Evolutionary conservation across 106 monocot species (phyloP), one percentile per base, ranked within the genome.

Genomic region (Dioscorea dumetorum): DNA sequence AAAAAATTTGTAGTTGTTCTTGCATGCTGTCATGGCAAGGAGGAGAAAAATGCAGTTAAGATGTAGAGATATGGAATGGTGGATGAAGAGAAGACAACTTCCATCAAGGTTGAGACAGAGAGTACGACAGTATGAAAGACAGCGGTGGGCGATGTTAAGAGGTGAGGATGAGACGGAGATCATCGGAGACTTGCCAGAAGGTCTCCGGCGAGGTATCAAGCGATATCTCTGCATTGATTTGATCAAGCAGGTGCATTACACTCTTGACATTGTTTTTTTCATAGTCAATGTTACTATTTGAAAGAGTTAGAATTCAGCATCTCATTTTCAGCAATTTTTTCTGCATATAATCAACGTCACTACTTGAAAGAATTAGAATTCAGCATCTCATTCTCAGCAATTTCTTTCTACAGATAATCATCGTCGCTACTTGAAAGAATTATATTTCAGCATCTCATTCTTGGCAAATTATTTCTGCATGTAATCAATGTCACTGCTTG

Each of bases 51-150:
- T 88, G 91, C 94, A 95, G n/a, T 62, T 95, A 34, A 51, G 94
- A 18, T 91, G 73, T 62, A 79, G 94, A 49, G 91, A 95, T 77
- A 78, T 95, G 87, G 94, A 95, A 64, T 95, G 94, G 94, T 95
- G 94, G 94, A 95, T 95, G 94, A 85, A 77, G 68, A 64, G 94
- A 72, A 83, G 94, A 50, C 94, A 95, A 32, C 74, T 95, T 31
- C 85, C 85, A 0, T 88, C 87, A 4, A 80, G 85, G 32, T 73
- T 95, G 41, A 78, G 85, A 67, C 81, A 88, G 50, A 73, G 94
- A 67, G 94, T 95, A 16, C 87, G 91, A 1, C 80, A 81, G 34
- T 91, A 83, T 22, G 94, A 95, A 69, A 60, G 78, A 15, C 83
- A 83, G 61, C 73, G 81, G 68, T 95, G 94, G 94, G 80, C 79